phyloP scores from a whole-genome alignment of 257 asterid genomes.

The Mentha longifolia region DNA sequence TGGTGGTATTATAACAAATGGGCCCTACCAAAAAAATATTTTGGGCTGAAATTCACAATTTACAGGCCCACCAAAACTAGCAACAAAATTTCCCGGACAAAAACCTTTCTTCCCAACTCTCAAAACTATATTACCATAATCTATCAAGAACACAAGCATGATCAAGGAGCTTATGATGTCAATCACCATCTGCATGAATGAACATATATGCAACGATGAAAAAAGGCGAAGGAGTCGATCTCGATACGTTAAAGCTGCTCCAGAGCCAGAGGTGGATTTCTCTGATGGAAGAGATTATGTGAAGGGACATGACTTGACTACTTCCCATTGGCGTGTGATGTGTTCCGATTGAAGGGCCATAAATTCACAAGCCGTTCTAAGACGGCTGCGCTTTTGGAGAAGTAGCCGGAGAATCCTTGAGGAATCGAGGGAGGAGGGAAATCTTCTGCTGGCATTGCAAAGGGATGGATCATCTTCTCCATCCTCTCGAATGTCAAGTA shows the following conservation, averaged over 20 bases:
- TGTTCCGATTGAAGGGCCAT: slow-evolving; percentile 87
- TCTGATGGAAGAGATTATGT: background rate
- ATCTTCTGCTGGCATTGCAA: slow-evolving; percentile 96
- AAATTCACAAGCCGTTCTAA: slow-evolving; percentile 87
- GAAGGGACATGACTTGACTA: slow-evolving; percentile 31
- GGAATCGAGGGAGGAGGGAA: slow-evolving; percentile 87
- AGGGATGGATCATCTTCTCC: slow-evolving; percentile 81
- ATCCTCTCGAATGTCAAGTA: slow-evolving; percentile 72
- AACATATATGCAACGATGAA: background rate
- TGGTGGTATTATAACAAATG: background rate
- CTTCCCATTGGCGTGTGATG: slow-evolving; percentile 52
- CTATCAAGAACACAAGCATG: background rate
- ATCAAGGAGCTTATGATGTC: background rate
- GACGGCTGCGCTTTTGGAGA: slow-evolving; percentile 87
- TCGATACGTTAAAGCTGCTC: background rate
- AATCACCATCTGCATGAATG: background rate
- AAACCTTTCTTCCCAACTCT: background rate
- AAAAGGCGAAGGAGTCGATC: slow-evolving; percentile 1
- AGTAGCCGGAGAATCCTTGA: slow-evolving; percentile 88
- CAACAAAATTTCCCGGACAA: background rate
- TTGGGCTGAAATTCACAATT: slow-evolving; percentile 14
- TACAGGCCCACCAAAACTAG: slow-evolving; percentile 10
- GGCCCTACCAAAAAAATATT: background rate
- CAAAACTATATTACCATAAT: background rate
- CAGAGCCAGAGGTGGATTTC: background rate